Evolutionary conservation across 768 basidiomycete genomes (phyloP), one percentile per base, ranked within the genome.

Genomic region (Leucocoprinus leucothites): DNA sequence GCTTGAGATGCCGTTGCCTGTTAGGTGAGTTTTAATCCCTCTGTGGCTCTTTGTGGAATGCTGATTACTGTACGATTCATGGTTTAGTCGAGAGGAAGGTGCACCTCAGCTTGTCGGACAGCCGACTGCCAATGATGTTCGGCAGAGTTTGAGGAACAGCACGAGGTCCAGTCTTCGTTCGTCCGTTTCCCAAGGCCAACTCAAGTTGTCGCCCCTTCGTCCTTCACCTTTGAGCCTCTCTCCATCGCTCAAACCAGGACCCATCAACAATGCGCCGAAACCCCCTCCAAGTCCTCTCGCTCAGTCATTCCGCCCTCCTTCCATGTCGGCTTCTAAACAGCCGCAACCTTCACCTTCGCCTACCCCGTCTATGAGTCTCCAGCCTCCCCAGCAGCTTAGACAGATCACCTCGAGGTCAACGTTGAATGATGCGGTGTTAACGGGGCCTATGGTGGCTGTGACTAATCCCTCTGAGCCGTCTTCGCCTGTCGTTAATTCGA

Each of bases 221-320:
- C 78, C 71, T 22, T 76, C 75, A 36, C 82, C 71, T 28, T 73
- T 74, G 19, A 31, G 44, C 26, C 35, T 26, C 13, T 40, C 50
- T 16, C 16, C 22, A 9, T n/a, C n/a, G n/a, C 19, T 60, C 25
- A 61, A 57, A 19, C 57, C 51, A n/a, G 52, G 48, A 25, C 16
- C 31, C 13, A 18, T 53, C 38, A 26, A 57, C 21, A 44, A 59
- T 9, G 42, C 50, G 43, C 36, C 69, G 45, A 73, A 68, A 26
- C 62, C 72, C 1, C 72, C 74, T 9, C 65, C 69, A 0, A 76
- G 74, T 42, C 75, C 76, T 0, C 61, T 78, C 14, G 58, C 68
- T 44, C 58, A 51, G 22, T 34, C 38, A 7, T 57, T 35, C 57
- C n/a, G 40, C 16, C 43, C 36, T 26, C 44, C 35, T 19, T 49